Evolutionary conservation across 2,329 filamentous ascomycete genomes (phyloP).

Genomic region (Leptographium radiaticola): DNA sequence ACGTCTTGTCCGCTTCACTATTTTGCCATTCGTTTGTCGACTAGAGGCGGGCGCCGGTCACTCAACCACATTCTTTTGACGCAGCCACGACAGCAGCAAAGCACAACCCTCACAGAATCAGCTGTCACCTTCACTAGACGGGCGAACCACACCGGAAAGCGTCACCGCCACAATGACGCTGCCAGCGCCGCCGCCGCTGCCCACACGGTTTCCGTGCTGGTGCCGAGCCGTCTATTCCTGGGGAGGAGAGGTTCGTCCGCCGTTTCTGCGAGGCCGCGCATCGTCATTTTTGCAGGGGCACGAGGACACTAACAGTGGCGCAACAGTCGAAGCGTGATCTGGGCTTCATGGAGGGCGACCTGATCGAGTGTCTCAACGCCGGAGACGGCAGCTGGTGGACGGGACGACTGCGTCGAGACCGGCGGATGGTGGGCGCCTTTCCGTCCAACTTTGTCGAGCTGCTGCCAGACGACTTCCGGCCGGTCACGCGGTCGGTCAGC

Average conservation of each 20-base stretch:
- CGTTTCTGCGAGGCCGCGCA: not conserved
- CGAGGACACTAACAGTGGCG: not conserved
- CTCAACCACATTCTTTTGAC: not conserved
- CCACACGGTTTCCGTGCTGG: constrained; percentile 79
- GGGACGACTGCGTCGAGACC: constrained; percentile 77
- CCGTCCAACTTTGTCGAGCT: constrained; percentile 96
- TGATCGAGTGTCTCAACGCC: constrained; percentile 96
- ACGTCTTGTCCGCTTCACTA: not conserved
- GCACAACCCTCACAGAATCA: not conserved
- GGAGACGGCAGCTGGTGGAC: constrained; percentile 99
- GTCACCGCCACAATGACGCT: constrained; percentile 1
- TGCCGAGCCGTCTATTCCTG: constrained; percentile 84
- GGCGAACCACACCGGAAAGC: not conserved
- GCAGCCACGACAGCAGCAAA: not conserved
- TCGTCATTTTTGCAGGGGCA: not conserved
- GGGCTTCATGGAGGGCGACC: constrained; percentile 91
- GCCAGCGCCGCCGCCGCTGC: constrained; percentile 36
- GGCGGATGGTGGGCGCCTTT: constrained; percentile 81
- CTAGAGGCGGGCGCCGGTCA: not conserved
- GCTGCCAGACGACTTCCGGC: constrained; percentile 72
- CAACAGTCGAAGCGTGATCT: constrained; percentile 74
- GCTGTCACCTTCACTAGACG: not conserved
- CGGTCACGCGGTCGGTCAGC: constrained; percentile 49
- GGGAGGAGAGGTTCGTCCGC: constrained; percentile 59
- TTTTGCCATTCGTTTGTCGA: not conserved